These are phyloP conservation scores for Trypanosomatidae sp. DNA, from an alignment of 208 protist genomes.

Conservation along the genomic window DNA sequence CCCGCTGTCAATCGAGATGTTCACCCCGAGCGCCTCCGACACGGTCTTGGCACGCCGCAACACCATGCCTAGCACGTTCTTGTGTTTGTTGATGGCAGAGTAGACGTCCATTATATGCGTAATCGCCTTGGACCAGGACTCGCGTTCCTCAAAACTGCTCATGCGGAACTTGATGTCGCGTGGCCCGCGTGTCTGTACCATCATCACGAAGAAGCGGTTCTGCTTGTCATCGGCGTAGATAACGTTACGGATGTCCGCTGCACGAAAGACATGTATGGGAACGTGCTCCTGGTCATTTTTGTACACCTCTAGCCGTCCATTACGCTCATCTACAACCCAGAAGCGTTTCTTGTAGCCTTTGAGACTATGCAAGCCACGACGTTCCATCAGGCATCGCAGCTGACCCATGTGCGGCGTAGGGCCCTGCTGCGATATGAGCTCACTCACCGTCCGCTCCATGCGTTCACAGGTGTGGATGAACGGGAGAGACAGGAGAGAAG, in stretches of 20 bases:
- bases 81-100: constrained; percentile 64
- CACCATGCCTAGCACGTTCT: constrained; percentile 50
- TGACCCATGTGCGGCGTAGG: constrained; percentile 55
- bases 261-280: constrained; percentile 43
- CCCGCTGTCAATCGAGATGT: constrained; percentile 57
- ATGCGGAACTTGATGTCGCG: constrained; percentile 67
- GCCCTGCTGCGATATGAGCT: constrained; percentile 25
- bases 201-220: constrained; percentile 79
- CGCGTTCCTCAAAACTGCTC: constrained; percentile 65
- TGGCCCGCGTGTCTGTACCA: constrained; percentile 46
- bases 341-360: constrained; percentile 80
- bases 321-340: constrained; percentile 68
- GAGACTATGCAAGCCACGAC: constrained; percentile 38
- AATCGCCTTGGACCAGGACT: constrained; percentile 71
- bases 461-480: neutral
- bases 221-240: constrained; percentile 75
- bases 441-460: constrained; percentile 22
- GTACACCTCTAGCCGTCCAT: constrained; percentile 69
- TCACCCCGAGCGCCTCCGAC: constrained; percentile 52
- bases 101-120: constrained; percentile 64
- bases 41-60: constrained; percentile 45
- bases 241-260: constrained; percentile 64
- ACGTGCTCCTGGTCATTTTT: constrained; percentile 83
- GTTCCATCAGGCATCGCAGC: constrained; percentile 59
- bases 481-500: neutral